phyloP scores from a whole-genome alignment of 108 stramenopile genomes.

The Fistulifera solaris region DNA sequence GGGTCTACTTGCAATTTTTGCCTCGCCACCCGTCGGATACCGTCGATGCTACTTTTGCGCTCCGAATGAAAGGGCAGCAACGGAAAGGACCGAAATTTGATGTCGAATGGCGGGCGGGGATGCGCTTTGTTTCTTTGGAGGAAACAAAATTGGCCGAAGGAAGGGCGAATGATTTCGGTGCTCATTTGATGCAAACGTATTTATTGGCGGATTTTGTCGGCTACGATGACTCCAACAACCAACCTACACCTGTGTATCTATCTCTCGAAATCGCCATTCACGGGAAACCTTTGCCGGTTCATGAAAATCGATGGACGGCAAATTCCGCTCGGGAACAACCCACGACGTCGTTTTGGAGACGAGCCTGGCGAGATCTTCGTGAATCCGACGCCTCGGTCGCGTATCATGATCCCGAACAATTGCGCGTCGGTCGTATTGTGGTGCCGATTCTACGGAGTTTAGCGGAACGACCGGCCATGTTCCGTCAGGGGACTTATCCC shows the following conservation, averaged over 20 bases:
- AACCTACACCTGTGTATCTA: neutral
- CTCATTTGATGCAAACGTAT: constrained; percentile 31
- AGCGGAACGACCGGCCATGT: constrained; percentile 32
- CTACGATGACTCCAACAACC: constrained; percentile 6
- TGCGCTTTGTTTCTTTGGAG: constrained; percentile 25
- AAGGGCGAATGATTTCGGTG: constrained; percentile 32
- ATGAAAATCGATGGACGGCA: neutral
- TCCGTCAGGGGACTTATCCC: constrained; percentile 34
- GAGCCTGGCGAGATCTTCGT: constrained; percentile 4
- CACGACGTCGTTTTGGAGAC: neutral
- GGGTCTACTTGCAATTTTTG: constrained; percentile 32
- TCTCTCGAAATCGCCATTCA: constrained; percentile 19
- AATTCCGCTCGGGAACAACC: neutral
- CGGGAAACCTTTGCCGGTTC: neutral
- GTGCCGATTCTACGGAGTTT: constrained; percentile 28
- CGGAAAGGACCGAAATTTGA: constrained; percentile 17
- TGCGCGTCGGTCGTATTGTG: constrained; percentile 35
- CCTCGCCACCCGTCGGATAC: constrained; percentile 1
- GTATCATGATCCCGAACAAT: constrained; percentile 6
- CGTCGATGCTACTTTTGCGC: constrained; percentile 30
- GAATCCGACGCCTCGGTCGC: neutral
- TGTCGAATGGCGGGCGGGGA: constrained; percentile 42
- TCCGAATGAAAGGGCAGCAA: constrained; percentile 36
- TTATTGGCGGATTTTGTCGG: constrained; percentile 28
- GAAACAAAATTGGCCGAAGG: constrained; percentile 14